Conservation (phyloP, 441 rosid species). For the Macaranga tanarius region DNA sequence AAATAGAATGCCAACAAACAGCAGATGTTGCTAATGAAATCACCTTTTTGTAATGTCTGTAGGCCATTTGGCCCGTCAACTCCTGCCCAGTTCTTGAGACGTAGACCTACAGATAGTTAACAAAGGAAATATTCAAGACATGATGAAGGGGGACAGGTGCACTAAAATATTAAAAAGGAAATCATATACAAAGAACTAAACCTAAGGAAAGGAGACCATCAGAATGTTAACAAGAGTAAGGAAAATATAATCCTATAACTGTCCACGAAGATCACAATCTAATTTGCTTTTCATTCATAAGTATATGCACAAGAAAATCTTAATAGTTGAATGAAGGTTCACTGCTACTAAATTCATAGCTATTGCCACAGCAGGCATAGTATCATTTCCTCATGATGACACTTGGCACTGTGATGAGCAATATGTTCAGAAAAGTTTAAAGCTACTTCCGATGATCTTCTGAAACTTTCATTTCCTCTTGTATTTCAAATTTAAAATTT, state of each 20-base stretch:
- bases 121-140: neutral
- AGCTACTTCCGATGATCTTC: neutral
- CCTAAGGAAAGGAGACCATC: neutral
- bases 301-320: neutral
- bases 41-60: conserved; percentile 76
- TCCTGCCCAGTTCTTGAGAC: conserved; percentile 68
- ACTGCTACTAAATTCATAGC: neutral
- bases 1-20: neutral
- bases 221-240: neutral
- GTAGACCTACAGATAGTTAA: conserved; percentile 54
- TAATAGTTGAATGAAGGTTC: neutral
- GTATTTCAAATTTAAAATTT: neutral
- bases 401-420: neutral
- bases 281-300: neutral
- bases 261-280: neutral
- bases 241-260: neutral
- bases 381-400: neutral
- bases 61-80: conserved; percentile 70
- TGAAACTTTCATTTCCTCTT: neutral
- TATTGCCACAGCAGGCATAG: neutral
- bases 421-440: neutral
- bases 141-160: neutral
- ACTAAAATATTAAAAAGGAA: neutral
- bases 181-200: neutral
- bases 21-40: conserved; percentile 8